A percentile compares a stretch with the other conserved stretches of the same genome.
Conservation (phyloP, 1,284 basidiomycete species). For the Cutaneotrichosporon spelunceum region DNA sequence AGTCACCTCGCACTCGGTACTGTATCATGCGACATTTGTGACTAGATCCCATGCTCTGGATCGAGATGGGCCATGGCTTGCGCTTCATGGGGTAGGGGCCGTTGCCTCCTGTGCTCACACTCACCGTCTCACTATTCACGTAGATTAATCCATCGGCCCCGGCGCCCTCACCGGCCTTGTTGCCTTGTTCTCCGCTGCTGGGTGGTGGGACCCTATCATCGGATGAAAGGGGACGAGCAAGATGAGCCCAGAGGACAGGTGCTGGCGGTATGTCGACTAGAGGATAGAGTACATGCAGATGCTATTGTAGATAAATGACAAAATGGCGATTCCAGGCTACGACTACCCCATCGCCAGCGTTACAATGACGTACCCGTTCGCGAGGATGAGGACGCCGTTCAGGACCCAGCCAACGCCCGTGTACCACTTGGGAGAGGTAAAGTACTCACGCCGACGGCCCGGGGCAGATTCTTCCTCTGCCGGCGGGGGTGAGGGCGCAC, state of each 20-base stretch:
- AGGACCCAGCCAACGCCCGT: slow-evolving; percentile 60
- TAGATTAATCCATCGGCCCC: too few species aligned
- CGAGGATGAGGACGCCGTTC: slow-evolving; percentile 63
- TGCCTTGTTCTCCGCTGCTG: too few species aligned
- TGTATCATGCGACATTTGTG: too few species aligned
- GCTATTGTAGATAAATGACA: background rate
- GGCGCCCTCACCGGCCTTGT: too few species aligned
- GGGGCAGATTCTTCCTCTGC: background rate
- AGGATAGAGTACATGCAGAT: background rate
- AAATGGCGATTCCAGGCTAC: slow-evolving; percentile 4
- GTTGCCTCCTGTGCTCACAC: too few species aligned
- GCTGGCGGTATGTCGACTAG: background rate
- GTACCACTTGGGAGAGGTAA: slow-evolving; percentile 61
- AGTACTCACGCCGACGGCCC: slow-evolving; percentile 41
- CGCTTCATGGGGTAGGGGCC: too few species aligned
- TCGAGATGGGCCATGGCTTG: too few species aligned
- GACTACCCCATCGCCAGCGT: slow-evolving; percentile 40
- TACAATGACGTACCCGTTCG: slow-evolving; percentile 58
- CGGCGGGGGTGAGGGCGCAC: background rate
- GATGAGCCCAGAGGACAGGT: slow-evolving; percentile 4
- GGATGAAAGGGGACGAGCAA: background rate
- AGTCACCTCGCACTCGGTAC: too few species aligned
- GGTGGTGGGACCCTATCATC: background rate
- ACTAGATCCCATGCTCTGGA: too few species aligned
- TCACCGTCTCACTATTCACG: too few species aligned